These are phyloP conservation scores for Daldinia loculata DNA, from an alignment of 495 filamentous ascomycete species.

Conservation along the genomic window DNA sequence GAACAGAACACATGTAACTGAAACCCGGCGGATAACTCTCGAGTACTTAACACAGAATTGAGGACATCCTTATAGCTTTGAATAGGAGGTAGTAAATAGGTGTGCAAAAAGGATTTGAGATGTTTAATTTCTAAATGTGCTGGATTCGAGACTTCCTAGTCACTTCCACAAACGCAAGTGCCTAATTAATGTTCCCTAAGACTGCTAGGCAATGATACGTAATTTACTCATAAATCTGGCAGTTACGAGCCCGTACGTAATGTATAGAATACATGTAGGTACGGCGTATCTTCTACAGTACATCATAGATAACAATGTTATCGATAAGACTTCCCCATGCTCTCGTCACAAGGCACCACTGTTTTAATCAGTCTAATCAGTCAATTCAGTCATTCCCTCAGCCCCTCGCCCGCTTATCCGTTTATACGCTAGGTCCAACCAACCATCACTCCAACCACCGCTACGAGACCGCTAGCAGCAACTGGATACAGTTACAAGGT, in stretches of 20 bases:
- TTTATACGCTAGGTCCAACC: background rate
- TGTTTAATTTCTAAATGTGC: background rate
- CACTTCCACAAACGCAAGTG: background rate
- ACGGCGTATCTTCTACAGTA: background rate
- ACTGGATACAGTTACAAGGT: background rate
- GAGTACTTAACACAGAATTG: background rate
- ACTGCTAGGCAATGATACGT: background rate
- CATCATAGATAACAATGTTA: conserved; percentile 1
- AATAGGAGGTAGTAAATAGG: background rate
- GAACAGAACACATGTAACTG: conserved; percentile 9
- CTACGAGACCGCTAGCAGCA: background rate
- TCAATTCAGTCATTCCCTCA: conserved; percentile 14
- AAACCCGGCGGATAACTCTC: background rate
- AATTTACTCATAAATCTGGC: background rate
- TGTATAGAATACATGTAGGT: conserved; percentile 2
- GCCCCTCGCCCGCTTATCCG: conserved; percentile 10
- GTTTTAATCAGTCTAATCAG: no score
- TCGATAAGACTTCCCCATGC: conserved; percentile 30
- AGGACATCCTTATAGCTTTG: background rate
- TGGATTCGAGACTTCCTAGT: background rate
- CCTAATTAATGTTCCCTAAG: background rate
- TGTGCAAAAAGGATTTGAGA: background rate
- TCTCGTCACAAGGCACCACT: conserved; percentile 31
- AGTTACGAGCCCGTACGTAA: background rate
- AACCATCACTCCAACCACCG: background rate